A percentile compares a stretch with the other conserved stretches of the same genome.
phyloP scores from a whole-genome alignment of 768 basidiomycete species.

The Leucocoprinus sp. region DNA sequence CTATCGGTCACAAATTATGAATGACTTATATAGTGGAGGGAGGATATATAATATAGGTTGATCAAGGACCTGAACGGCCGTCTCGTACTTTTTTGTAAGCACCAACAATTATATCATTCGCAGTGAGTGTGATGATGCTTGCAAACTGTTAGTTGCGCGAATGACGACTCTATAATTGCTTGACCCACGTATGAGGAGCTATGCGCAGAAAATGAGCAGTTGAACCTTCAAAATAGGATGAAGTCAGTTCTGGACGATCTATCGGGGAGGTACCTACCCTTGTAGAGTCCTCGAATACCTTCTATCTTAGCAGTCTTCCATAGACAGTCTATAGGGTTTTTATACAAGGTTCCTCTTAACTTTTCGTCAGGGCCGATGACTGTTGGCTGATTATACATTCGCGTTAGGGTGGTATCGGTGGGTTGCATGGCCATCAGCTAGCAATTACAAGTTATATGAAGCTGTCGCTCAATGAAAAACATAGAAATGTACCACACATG shows the following conservation, averaged over 20 bases:
- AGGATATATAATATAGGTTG: no score
- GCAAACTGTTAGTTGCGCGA: not conserved
- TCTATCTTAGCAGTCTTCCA: constrained; percentile 93
- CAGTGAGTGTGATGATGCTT: constrained; percentile 86
- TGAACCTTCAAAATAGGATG: constrained; percentile 46
- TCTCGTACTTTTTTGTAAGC: constrained; percentile 45
- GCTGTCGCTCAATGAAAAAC: not conserved
- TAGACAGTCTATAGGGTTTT: constrained; percentile 89
- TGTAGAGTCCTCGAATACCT: constrained; percentile 92
- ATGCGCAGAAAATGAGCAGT: constrained; percentile 92
- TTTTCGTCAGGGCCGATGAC: constrained; percentile 60
- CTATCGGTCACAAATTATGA: no score
- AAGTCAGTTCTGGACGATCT: not conserved
- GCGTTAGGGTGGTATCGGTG: constrained; percentile 84
- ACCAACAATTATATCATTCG: constrained; percentile 71
- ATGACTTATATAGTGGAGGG: not conserved
- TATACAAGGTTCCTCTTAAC: constrained; percentile 71
- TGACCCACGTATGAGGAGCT: constrained; percentile 78
- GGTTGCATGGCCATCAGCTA: constrained; percentile 93
- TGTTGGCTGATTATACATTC: constrained; percentile 96
- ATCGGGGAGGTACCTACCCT: constrained; percentile 42
- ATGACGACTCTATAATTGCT: not conserved
- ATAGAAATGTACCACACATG: constrained; percentile 69
- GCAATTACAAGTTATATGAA: constrained; percentile 11
- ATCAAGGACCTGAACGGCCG: constrained; percentile 29